A percentile compares a stretch with the other conserved stretches of the same genome.
Evolutionary conservation across 2,329 filamentous ascomycete genomes (phyloP).

Genomic region (Monilinia fructicola): DNA sequence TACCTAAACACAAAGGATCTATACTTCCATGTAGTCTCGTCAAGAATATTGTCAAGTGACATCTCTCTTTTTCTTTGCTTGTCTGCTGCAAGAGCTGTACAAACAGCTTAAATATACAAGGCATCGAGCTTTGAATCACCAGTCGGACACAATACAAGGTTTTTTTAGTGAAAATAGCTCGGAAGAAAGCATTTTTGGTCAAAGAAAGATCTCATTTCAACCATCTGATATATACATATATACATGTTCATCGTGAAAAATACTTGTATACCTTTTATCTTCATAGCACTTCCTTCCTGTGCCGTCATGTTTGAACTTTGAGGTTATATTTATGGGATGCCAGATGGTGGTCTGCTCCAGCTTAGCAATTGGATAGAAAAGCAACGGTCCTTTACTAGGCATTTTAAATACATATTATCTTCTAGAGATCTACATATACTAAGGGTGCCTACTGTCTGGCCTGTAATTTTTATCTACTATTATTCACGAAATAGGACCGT

Average conservation of each 20-base stretch:
- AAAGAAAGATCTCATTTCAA: neutral
- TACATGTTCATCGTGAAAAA: no score
- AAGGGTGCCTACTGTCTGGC: neutral
- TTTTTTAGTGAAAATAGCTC: neutral
- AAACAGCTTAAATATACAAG: neutral
- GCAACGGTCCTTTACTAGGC: neutral
- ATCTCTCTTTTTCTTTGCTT: neutral
- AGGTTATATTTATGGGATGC: neutral
- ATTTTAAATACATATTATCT: no score
- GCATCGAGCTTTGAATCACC: no score
- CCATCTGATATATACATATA: neutral
- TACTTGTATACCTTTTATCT: neutral
- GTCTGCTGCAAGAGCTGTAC: no score
- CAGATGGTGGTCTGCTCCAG: neutral
- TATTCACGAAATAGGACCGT: neutral
- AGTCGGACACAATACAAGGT: neutral
- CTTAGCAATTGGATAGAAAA: neutral
- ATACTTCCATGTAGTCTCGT: neutral
- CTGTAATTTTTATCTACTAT: neutral
- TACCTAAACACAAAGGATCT: neutral
- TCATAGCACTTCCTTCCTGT: neutral
- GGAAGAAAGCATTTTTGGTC: neutral
- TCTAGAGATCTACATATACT: neutral
- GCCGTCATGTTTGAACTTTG: neutral
- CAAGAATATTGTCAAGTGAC: neutral